A percentile compares a stretch with the other conserved stretches of the same genome.
Evolutionary conservation across 1,284 basidiomycete genomes (phyloP).

Genomic region (Cutaneotrichosporon mucoides): DNA sequence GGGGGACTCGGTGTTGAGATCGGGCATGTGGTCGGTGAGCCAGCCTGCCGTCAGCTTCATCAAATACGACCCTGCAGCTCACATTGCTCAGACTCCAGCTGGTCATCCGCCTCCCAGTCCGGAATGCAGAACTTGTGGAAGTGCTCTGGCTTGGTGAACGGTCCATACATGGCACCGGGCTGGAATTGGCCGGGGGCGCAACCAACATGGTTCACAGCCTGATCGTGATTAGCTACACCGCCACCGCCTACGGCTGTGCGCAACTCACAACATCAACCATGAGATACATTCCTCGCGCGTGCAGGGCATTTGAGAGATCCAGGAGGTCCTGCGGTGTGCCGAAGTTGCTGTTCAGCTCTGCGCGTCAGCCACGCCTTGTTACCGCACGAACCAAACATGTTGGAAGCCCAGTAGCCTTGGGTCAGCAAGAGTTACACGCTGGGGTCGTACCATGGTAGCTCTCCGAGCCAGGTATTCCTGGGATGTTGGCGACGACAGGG

Average conservation of each 20-base stretch:
- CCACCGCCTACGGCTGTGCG: neutral
- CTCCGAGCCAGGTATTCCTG: constrained; percentile 32
- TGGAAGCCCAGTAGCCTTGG: constrained; percentile 46
- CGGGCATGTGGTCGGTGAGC: constrained; percentile 49
- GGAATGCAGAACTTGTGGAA: constrained; percentile 51
- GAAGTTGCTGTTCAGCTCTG: constrained; percentile 50
- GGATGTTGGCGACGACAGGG: constrained; percentile 44
- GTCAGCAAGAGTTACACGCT: constrained; percentile 8
- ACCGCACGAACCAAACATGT: constrained; percentile 32
- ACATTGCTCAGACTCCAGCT: constrained; percentile 39
- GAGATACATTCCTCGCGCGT: constrained; percentile 52
- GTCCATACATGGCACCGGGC: constrained; percentile 17
- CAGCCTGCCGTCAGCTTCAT: constrained; percentile 33
- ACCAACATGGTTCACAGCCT: constrained; percentile 50
- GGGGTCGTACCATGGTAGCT: constrained; percentile 47
- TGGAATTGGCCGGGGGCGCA: constrained; percentile 34
- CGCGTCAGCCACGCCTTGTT: neutral
- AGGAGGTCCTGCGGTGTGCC: constrained; percentile 50
- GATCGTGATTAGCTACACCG: neutral
- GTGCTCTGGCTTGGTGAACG: constrained; percentile 24
- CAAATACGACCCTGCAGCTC: constrained; percentile 25
- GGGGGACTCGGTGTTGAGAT: constrained; percentile 52
- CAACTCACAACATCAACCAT: constrained; percentile 53
- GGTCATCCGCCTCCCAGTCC: constrained; percentile 49
- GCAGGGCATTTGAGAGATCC: constrained; percentile 50